Evolutionary conservation across 2,329 filamentous ascomycete genomes (phyloP).

Genomic region (Penicillium fuscoglaucum): DNA sequence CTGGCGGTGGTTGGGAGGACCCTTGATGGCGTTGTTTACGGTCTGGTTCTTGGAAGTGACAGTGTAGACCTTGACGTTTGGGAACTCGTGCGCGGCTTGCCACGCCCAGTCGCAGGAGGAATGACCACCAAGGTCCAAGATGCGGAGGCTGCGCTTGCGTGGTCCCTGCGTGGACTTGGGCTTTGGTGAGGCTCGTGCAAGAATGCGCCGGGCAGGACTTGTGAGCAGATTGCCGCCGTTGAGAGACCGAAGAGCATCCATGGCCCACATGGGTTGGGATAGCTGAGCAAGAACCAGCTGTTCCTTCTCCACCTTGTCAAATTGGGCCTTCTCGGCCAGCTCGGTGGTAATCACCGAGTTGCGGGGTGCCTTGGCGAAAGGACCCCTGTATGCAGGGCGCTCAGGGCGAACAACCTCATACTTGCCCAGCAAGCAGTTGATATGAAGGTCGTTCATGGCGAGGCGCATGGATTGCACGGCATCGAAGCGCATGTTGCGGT

Average conservation of each 20-base stretch:
- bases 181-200: conserved; percentile 27
- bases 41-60: conserved; percentile 75
- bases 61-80: conserved; percentile 82
- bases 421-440: conserved; percentile 79
- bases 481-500: conserved; percentile 82
- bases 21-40: conserved; percentile 73
- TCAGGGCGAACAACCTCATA: conserved; percentile 74
- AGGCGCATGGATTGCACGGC: conserved; percentile 81
- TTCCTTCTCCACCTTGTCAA: conserved; percentile 65
- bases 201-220: conserved; percentile 49
- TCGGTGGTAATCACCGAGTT: conserved; percentile 66
- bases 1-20: conserved; percentile 83
- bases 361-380: conserved; percentile 70
- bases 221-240: conserved; percentile 62
- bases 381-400: conserved; percentile 69
- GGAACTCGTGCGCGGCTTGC: conserved; percentile 84
- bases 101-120: conserved; percentile 92
- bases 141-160: conserved; percentile 55
- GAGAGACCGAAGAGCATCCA: conserved; percentile 61
- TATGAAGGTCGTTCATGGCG: conserved; percentile 69
- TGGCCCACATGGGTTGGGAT: conserved; percentile 59
- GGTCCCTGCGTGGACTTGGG: conserved; percentile 20
- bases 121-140: conserved; percentile 85
- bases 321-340: conserved; percentile 49
- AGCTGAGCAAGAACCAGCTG: conserved; percentile 74